Evolutionary conservation across 441 rosid genomes (phyloP), one percentile per base, ranked within the genome.

Genomic region (Eugenia klotzschiana): DNA sequence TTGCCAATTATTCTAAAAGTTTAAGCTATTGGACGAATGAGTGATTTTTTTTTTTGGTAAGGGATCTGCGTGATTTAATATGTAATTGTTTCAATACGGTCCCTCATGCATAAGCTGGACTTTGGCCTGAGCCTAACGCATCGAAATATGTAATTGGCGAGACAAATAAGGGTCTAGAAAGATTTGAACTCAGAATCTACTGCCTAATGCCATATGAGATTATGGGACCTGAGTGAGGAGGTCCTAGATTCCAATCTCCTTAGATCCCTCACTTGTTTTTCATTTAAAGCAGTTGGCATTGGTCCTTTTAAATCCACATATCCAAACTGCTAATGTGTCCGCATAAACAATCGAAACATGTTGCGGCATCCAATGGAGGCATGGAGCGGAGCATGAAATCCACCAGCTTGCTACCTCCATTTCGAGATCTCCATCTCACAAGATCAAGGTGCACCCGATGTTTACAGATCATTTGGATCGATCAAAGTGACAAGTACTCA

Each of bases 11-110:
- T 64, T 64, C 2, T 3, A 8, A 18, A 33, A 64, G n/a, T 9
- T 33, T 16, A 64, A 64, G 7, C 0, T 0, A 1, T 5, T 18
- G 2, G 7, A 18, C 8, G 43, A 64, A 29, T 5, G 7, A 0
- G 10, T 29, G 7, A 0, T 64, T 20, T 33, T n/a, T n/a, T n/a
- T n/a, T n/a, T n/a, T n/a, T n/a, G n/a, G n/a, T n/a, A n/a, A n/a
- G n/a, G n/a, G n/a, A n/a, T n/a, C n/a, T n/a, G 7, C 0, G 10
- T 29, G 7, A 0, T 64, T 20, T 33, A 2, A 18, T 64, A 64
- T 60, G 15, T 64, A 64, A 29, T 18, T 29, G 15, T 57, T 6
- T 2, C 3, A 7, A 18, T 8, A 27, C 3, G 14, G 1, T 2
- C 18, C 18, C 41, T 27, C 18, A 58, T 2, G 0, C 0, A 4